Base-by-base conservation (phyloP, 208 protist genomes). In the Leishmania tarentolae region DNA sequence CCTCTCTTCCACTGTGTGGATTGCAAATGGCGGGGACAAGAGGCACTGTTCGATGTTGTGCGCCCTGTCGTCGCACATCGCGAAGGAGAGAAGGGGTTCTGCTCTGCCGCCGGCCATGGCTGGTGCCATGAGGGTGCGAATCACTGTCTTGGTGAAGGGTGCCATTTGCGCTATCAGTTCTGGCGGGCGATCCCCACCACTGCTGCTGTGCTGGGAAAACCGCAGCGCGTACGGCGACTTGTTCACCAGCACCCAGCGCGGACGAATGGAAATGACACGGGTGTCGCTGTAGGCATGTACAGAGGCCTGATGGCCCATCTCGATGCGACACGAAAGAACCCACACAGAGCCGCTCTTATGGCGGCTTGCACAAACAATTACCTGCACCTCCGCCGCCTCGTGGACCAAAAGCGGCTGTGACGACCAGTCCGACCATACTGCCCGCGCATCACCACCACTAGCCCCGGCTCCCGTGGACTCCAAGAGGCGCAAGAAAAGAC, bases 201-300 rank as follows among this genome's bases (percentile, higher is more conserved):
- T 40, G 57, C 72, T 71, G 21, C 71, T 35, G 31, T 47, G 74
- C 42, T 85, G 80, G 35, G 82, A 68, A 35, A 89, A 75, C 44
- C 28, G 79, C n/a, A 92, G 76, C 31, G 70, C 40, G 56, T 85
- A 85, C 21, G 82, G 89, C 19, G 89, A 86, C 50, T 85, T 80
- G 84, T 96, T 96, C 50, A 92, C 73, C 47, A 96, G 15, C 46
- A 96, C 86, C 93, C 93, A 96, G 28, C 88, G 88, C 44, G 93
- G 93, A 31, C 83, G 86, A 44, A 96, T 83, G 66, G 86, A 88
- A 17, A 96, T 71, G 63, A 93, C 73, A 47, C 86, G 87, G 2
- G 93, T 94, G 37, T 87, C 80, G 69, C 85, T 86, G 31, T 86
- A 86, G 8, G 87, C 86, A 50, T 85, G 84, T 31, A 81, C 77